These are phyloP conservation scores for Colletotrichum tamarilloi DNA, from an alignment of 2,329 filamentous ascomycete genomes.

Conservation along the genomic window DNA sequence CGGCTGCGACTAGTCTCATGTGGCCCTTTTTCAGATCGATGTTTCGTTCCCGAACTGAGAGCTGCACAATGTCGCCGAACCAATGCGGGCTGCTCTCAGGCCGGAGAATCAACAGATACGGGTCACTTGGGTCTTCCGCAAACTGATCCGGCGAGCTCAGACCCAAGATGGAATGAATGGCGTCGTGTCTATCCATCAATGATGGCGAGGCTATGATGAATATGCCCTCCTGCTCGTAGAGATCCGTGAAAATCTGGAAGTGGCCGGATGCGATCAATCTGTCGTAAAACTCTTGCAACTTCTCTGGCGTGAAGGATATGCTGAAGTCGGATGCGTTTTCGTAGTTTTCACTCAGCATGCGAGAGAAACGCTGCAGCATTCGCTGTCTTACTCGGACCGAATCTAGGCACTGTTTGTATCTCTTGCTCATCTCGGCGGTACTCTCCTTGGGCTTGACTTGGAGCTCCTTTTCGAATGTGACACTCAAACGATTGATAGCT, in stretches of 20 bases:
- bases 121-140: slow-evolving; percentile 79
- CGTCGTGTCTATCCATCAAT: slow-evolving; percentile 78
- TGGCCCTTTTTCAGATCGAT: slow-evolving; percentile 90
- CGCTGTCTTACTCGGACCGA: slow-evolving; percentile 95
- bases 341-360: slow-evolving; percentile 90
- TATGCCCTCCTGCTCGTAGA: slow-evolving; percentile 78
- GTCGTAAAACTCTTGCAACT: slow-evolving; percentile 82
- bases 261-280: slow-evolving; percentile 85
- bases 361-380: slow-evolving; percentile 95
- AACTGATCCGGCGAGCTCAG: slow-evolving; percentile 68
- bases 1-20: slow-evolving; percentile 87
- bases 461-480: slow-evolving; percentile 92
- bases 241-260: slow-evolving; percentile 82
- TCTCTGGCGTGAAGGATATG: slow-evolving; percentile 76
- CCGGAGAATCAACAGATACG: slow-evolving; percentile 86
- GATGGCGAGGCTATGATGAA: slow-evolving; percentile 88
- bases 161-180: slow-evolving; percentile 87
- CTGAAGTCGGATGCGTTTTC: slow-evolving; percentile 98
- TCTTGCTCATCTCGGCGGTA: slow-evolving; percentile 90
- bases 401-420: slow-evolving; percentile 95
- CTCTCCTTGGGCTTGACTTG: slow-evolving; percentile 87
- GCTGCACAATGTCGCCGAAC: slow-evolving; percentile 80
- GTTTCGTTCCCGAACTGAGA: slow-evolving; percentile 79
- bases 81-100: slow-evolving; percentile 84
- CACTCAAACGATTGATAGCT: slow-evolving; percentile 86